Evolutionary conservation across 345 rosid species (phyloP).

Genomic region (Aurinia saxatilis): DNA sequence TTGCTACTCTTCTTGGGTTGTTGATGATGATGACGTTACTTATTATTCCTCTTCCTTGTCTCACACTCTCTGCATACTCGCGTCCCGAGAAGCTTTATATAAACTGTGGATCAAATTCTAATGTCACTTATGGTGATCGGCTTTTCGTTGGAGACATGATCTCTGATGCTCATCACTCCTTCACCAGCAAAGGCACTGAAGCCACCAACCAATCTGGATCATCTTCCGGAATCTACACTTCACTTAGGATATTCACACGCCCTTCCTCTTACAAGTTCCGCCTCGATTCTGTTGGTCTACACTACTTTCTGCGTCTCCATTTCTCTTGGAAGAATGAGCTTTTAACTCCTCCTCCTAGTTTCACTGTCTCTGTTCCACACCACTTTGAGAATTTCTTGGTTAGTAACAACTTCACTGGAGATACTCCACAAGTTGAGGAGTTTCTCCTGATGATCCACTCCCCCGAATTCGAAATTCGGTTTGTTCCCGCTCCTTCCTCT

Average conservation of each 20-base stretch:
- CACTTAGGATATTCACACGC: constrained; percentile 41
- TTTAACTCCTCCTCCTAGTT: constrained; percentile 29
- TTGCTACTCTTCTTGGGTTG: background rate
- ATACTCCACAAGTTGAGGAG: constrained; percentile 31
- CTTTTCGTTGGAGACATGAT: constrained; percentile 35
- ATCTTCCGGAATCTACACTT: constrained; percentile 35
- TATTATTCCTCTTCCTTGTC: constrained; percentile 16
- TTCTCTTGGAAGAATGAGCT: constrained; percentile 30
- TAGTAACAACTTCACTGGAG: background rate
- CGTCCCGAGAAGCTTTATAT: constrained; percentile 38
- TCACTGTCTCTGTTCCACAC: constrained; percentile 27
- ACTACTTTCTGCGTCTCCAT: constrained; percentile 43
- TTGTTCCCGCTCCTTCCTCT: constrained; percentile 32
- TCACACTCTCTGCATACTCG: constrained; percentile 16
- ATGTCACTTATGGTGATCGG: background rate
- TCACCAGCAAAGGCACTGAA: constrained; percentile 10
- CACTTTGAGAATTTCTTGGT: constrained; percentile 27
- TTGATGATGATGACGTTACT: background rate
- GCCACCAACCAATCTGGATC: background rate
- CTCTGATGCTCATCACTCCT: constrained; percentile 15
- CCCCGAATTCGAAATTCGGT: constrained; percentile 23
- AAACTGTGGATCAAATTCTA: constrained; percentile 43
- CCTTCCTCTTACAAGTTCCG: constrained; percentile 30
- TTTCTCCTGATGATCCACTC: constrained; percentile 29
- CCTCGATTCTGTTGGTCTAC: constrained; percentile 16